Evolutionary conservation across 1,284 basidiomycete species (phyloP), one percentile per base, ranked within the genome.

Genomic region (Fomitopsis betulina): DNA sequence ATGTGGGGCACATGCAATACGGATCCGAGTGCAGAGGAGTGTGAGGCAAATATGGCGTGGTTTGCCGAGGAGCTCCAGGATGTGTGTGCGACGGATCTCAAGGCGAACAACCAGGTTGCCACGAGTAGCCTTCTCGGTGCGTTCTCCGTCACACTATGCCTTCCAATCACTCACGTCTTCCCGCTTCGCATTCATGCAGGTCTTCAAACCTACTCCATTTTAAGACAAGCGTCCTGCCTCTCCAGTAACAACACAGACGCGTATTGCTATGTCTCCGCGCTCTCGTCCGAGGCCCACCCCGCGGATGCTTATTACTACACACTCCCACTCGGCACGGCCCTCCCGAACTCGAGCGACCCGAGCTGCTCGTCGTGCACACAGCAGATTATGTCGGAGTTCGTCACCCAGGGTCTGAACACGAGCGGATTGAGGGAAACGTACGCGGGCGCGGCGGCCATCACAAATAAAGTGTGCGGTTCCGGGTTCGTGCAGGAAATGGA

Each of bases 1-100:
- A 65, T 94, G 8, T 91, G 86, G 85, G 89, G 87, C 4, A 91
- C 86, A 0, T 91, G 89, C 70, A 89, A 89, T 66, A 88, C 87
- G 8, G 73, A 67, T n/a, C 67, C 72, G 1, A 69, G 70, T 5
- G 67, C 72, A 30, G 74, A 73, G 32, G 76, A 84, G 60, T 91
- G 90, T 65, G 66, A 72, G 15, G 59, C 72, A 23, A 89, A 85
- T 64, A 88, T 91, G 82, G 76, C 63, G 5, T 84, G 79, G 79
- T 89, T 86, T 66, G 77, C 79, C 4, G 68, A 72, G 1, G 64
- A 70, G 42, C 68, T 92, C 12, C 68, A 77, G 63, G 65, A 67
- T 0, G 70, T 73, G 1, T 92, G 89, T 64, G 67, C 72, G 37
- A 62, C 69, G 23, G 89, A 92, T 63, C 67, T 91, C 21, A 66